These are phyloP conservation scores for Dictyostelium citrinum DNA, from an alignment of 78 protist species.

Conservation along the genomic window DNA sequence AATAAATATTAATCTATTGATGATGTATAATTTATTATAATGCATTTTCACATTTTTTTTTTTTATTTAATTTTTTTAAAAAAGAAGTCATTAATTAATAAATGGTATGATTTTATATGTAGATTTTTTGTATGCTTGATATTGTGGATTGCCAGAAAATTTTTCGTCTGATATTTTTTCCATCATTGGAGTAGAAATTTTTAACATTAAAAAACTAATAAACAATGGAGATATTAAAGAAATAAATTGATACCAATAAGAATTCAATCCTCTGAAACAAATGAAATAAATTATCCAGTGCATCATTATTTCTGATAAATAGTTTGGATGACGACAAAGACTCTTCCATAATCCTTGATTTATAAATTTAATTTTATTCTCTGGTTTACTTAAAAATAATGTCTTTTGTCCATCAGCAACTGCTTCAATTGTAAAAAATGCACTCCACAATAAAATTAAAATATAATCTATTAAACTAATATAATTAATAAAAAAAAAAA, in stretches of 20 bases:
- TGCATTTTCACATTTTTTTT: not conserved
- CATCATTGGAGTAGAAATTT: conserved; percentile 48
- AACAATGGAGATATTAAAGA: not conserved
- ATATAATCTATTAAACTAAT: not conserved
- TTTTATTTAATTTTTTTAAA: not conserved
- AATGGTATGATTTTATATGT: conserved; percentile 17
- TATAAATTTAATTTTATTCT: conserved; percentile 12
- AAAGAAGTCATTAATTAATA: not conserved
- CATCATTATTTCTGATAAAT: conserved; percentile 24
- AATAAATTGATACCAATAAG: not conserved
- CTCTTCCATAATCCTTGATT: conserved; percentile 26
- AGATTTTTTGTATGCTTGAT: conserved; percentile 2
- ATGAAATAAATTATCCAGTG: not conserved
- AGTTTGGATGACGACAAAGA: conserved; percentile 49
- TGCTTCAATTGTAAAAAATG: not conserved
- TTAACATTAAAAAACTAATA: not conserved
- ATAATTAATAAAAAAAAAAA: not conserved
- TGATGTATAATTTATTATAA: too few relatives aligned
- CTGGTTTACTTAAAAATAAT: not conserved
- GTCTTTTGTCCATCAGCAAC: conserved; percentile 47
- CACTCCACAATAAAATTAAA: not conserved
- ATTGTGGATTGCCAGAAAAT: not conserved
- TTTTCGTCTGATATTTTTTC: conserved; percentile 3
- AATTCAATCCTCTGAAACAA: not conserved
- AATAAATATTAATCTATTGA: too few relatives aligned